These are phyloP conservation scores for Lachnellula suecica DNA, from an alignment of 2,329 filamentous ascomycete species.

Conservation along the genomic window DNA sequence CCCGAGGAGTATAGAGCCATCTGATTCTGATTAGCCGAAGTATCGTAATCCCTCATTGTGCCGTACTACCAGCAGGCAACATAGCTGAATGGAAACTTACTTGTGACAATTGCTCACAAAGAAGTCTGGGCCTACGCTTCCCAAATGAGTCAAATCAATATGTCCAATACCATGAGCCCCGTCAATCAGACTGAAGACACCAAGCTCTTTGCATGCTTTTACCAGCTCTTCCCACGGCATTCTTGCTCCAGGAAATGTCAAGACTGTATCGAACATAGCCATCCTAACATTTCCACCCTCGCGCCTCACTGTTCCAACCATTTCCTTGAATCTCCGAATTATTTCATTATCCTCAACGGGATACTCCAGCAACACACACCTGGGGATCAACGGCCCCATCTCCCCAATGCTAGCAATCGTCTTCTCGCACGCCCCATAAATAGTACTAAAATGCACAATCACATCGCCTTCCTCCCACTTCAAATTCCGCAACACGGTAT, in stretches of 20 bases:
- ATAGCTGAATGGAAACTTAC: constrained; percentile 52
- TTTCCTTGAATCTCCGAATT: constrained; percentile 55
- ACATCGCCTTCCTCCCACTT: constrained; percentile 64
- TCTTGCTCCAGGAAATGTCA: constrained; percentile 72
- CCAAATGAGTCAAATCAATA: constrained; percentile 68
- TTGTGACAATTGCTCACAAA: constrained; percentile 88
- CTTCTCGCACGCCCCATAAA: constrained; percentile 78
- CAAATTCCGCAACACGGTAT: constrained; percentile 75
- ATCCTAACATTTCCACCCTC: constrained; percentile 64
- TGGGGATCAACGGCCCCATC: constrained; percentile 7
- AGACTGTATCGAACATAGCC: constrained; percentile 79
- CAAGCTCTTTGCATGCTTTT: constrained; percentile 61
- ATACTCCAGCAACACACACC: constrained; percentile 58
- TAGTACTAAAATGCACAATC: constrained; percentile 73
- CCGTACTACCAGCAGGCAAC: neutral
- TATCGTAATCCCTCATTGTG: neutral
- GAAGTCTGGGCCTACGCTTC: constrained; percentile 73
- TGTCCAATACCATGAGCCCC: constrained; percentile 79
- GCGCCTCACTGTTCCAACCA: constrained; percentile 48
- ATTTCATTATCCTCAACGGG: constrained; percentile 71
- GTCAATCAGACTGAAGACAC: constrained; percentile 74
- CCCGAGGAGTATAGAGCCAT: constrained; percentile 80
- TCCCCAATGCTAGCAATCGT: constrained; percentile 62
- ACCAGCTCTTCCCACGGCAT: constrained; percentile 75
- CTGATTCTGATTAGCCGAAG: constrained; percentile 12